These are phyloP conservation scores for Exophiala alcalophila DNA, from an alignment of 2,329 filamentous ascomycete genomes.

Conservation along the genomic window DNA sequence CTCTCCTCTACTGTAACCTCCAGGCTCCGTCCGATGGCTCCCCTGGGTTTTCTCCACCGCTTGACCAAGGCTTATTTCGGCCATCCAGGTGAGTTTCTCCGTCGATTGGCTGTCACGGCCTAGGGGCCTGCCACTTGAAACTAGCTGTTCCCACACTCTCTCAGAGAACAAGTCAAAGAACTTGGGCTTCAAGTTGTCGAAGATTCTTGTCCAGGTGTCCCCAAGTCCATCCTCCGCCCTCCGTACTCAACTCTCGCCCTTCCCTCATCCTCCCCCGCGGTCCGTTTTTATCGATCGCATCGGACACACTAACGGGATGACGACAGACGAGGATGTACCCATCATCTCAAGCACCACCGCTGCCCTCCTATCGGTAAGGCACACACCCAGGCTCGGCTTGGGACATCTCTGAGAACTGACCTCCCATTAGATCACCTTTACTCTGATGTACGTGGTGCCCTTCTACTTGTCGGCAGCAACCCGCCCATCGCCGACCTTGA, in stretches of 20 bases:
- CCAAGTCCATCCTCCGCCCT: neutral
- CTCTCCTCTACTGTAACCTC: no score
- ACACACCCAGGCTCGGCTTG: neutral
- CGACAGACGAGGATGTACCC: conserved; percentile 36
- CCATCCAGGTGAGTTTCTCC: conserved; percentile 22
- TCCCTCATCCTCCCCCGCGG: neutral
- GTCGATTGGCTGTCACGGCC: conserved; percentile 20
- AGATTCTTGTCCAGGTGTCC: neutral
- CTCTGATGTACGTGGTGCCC: conserved; percentile 82
- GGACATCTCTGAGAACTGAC: neutral
- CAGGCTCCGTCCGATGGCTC: conserved; percentile 26
- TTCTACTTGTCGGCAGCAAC: conserved; percentile 82
- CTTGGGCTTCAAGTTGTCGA: neutral
- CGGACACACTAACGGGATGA: conserved; percentile 12
- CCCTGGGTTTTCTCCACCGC: conserved; percentile 14
- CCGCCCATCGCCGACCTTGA: conserved; percentile 72
- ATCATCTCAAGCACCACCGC: conserved; percentile 39
- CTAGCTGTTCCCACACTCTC: conserved; percentile 16
- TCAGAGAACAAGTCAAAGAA: conserved; percentile 1
- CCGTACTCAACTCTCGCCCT: neutral
- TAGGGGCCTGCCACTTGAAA: conserved; percentile 16
- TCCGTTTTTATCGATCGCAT: conserved; percentile 19
- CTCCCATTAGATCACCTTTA: conserved; percentile 63
- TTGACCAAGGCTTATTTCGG: conserved; percentile 25
- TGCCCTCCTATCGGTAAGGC: conserved; percentile 40